Percentiles rank a stretch among this genome's conserved stretches.
Evolutionary conservation across 2,329 filamentous ascomycete genomes (phyloP).

Genomic region (Aspergillus fischeri): DNA sequence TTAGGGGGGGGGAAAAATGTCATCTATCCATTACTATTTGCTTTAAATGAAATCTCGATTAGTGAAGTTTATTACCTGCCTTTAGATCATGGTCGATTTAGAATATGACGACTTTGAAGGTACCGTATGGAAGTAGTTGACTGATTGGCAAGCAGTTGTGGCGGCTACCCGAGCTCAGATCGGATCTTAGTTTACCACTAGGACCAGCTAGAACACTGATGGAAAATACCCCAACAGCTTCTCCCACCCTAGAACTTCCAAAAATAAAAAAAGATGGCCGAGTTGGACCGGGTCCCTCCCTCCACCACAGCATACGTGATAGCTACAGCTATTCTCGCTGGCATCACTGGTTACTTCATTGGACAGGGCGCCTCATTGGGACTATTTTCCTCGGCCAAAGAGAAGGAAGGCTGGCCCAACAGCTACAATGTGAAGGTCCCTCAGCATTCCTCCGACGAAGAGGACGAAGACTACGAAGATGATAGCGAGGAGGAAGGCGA

Average conservation of each 20-base stretch:
- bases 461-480: constrained; percentile 52
- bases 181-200: neutral
- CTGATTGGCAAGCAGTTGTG: neutral
- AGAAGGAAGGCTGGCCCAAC: constrained; percentile 47
- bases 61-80: neutral
- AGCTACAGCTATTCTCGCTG: constrained; percentile 68
- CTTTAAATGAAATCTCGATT: neutral
- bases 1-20: neutral
- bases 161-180: neutral
- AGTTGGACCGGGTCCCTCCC: constrained; percentile 43
- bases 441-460: constrained; percentile 40
- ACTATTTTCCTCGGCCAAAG: constrained; percentile 55
- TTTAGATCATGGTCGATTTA: neutral
- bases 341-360: constrained; percentile 71
- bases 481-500: constrained; percentile 67
- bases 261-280: constrained; percentile 27
- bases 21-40: neutral
- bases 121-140: neutral
- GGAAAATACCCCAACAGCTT: neutral
- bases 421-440: constrained; percentile 52
- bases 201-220: neutral
- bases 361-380: constrained; percentile 65
- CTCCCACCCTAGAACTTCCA: neutral
- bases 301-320: constrained; percentile 60
- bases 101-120: too few relatives aligned